Percentiles rank a stretch among this genome's conserved stretches.
Evolutionary conservation across 2,329 filamentous ascomycete genomes (phyloP).

Genomic region (Rutstroemia sp.): DNA sequence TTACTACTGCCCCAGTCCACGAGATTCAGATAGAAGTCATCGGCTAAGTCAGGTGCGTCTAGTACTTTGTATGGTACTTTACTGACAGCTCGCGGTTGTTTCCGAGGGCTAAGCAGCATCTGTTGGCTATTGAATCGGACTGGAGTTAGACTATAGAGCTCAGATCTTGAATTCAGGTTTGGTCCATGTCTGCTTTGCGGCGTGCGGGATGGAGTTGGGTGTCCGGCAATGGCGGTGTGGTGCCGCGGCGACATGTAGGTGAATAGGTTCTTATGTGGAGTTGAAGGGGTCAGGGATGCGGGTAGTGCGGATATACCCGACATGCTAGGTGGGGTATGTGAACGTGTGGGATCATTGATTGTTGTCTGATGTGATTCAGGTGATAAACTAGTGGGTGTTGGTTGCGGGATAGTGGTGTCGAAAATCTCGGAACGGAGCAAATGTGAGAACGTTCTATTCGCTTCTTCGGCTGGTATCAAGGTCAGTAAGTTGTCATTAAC

Average conservation of each 20-base stretch:
- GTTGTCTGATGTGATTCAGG: slow-evolving; percentile 51
- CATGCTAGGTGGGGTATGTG: slow-evolving; percentile 73
- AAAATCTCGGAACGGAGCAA: slow-evolving; percentile 88
- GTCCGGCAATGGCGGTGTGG: slow-evolving; percentile 63
- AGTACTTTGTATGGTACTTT: slow-evolving; percentile 98
- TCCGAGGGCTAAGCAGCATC: slow-evolving; percentile 83
- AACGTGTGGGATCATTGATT: slow-evolving; percentile 60
- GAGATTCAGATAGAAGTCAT: slow-evolving; percentile 96
- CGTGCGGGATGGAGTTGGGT: slow-evolving; percentile 82
- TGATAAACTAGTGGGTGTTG: slow-evolving; percentile 55
- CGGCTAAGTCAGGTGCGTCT: slow-evolving; percentile 89
- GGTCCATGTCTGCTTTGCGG: slow-evolving; percentile 81
- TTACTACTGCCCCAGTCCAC: slow-evolving; percentile 98
- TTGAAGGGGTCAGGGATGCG: slow-evolving; percentile 78
- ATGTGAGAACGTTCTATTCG: slow-evolving; percentile 85
- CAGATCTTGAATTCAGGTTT: slow-evolving; percentile 82
- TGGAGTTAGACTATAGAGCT: slow-evolving; percentile 92
- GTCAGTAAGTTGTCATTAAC: background rate
- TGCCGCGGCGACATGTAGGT: slow-evolving; percentile 74
- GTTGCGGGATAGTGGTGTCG: slow-evolving; percentile 80
- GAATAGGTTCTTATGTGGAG: slow-evolving; percentile 95
- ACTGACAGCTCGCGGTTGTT: slow-evolving; percentile 82
- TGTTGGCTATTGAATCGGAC: slow-evolving; percentile 89
- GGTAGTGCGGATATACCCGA: slow-evolving; percentile 51
- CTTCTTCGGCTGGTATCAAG: slow-evolving; percentile 67